These are phyloP conservation scores for Tirmania nivea DNA, from an alignment of 495 filamentous ascomycete species.

Conservation along the genomic window DNA sequence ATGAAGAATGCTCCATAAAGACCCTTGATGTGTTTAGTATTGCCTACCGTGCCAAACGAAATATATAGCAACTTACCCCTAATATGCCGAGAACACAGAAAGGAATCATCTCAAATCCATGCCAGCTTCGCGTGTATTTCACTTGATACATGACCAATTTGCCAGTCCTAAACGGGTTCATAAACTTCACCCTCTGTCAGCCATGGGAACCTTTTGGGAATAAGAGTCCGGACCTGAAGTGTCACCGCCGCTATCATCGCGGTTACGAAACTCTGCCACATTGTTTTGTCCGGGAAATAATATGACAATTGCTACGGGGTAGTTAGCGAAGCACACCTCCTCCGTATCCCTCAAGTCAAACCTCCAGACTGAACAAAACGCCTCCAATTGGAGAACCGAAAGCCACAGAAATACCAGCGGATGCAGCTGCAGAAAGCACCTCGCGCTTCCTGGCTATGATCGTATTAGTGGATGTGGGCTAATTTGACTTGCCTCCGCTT, in stretches of 20 bases:
- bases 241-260: conserved; percentile 94
- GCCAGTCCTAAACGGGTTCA: conserved; percentile 87
- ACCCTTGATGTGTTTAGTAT: conserved; percentile 24
- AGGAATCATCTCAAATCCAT: conserved; percentile 80
- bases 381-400: conserved; percentile 94
- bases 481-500: conserved; percentile 1
- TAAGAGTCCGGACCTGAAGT: conserved; percentile 30
- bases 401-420: conserved; percentile 87
- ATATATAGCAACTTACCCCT: conserved; percentile 27
- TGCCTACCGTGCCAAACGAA: neutral
- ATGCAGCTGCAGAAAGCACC: conserved; percentile 81
- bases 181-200: conserved; percentile 22
- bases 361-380: conserved; percentile 78
- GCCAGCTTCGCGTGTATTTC: conserved; percentile 79
- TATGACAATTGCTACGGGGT: conserved; percentile 54
- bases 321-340: conserved; percentile 5
- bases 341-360: conserved; percentile 17
- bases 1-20: conserved; percentile 90
- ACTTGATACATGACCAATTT: conserved; percentile 96
- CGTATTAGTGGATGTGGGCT: neutral
- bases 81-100: conserved; percentile 73
- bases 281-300: conserved; percentile 97
- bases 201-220: too few relatives aligned
- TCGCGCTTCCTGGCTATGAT: conserved; percentile 69
- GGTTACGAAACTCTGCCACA: conserved; percentile 99